Evolutionary conservation across 2,329 filamentous ascomycete species (phyloP), one percentile per base, ranked within the genome.

Genomic region (Elsinoe ampelina): DNA sequence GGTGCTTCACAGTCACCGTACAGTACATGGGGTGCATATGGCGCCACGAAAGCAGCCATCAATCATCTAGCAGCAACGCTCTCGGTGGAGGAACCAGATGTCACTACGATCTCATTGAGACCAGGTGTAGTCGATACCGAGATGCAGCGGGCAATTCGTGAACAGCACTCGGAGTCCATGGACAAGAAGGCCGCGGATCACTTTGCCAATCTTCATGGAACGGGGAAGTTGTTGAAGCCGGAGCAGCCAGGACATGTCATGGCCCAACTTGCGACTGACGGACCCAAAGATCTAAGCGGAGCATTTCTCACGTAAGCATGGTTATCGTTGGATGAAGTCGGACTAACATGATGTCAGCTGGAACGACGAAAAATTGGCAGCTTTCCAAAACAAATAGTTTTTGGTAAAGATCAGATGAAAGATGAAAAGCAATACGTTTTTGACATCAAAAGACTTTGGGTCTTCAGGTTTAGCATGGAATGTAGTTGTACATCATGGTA

Each of bases 191-290:
- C 84, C 62, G 75, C 75, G 20, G 70, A 74, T 15, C 83, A 80
- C 63, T 97, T 97, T 64, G 75, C 81, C 11, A 75, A 80, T 1
- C 78, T 87, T 13, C 85, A 90, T 67, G 79, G 83, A 61, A 77
- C 80, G 5, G 90, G 90, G 12, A 80, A 80, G 51, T 72, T 97
- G 51, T 75, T 96, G 61, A 83, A 80, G 71, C 89, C 91, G 0
- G 89, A 95, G 64, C 85, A 90, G 71, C 88, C 92, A 0, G 92
- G 89, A 0, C 75, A 84, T 70, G 89, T 96, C 11, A 92, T 97
- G 71, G 91, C 90, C 2, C 86, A 81, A 64, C 75, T 97, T 60
- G 85, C 84, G 0, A 69, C 88, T 13, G 75, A 79, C 47, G 87
- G 83, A 5, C 76, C 80, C 2, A 80, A 73, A 56, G 80, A 83